phyloP scores from a whole-genome alignment of 148 eudicot species.

The Amaranthus hypochondriacus region DNA sequence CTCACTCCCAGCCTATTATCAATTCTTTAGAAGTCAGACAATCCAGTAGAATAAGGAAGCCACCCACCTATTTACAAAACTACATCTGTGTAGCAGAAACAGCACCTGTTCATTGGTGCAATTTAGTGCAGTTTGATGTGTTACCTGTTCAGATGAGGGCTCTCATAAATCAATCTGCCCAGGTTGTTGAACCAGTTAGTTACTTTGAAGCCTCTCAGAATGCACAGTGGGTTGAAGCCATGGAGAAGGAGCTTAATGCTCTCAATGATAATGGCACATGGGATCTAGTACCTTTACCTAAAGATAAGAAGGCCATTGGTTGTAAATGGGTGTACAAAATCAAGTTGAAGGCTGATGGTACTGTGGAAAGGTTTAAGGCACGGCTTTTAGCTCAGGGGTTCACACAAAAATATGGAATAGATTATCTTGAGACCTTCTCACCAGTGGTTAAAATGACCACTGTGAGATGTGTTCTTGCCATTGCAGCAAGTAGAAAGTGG shows the following conservation, averaged over 20 bases:
- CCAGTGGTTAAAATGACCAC: conserved; percentile 5
- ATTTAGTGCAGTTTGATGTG: background rate
- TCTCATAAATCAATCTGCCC: background rate
- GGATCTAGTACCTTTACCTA: background rate
- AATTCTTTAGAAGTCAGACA: background rate
- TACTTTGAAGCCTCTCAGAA: background rate
- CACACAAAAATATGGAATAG: background rate
- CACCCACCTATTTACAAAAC: background rate
- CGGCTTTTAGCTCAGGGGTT: background rate
- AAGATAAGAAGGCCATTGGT: background rate
- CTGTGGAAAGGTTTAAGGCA: background rate
- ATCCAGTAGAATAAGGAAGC: background rate
- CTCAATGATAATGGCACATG: background rate
- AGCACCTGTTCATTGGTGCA: background rate
- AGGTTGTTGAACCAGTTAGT: background rate
- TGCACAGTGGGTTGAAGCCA: conserved; percentile 3
- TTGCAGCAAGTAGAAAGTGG: too few species aligned
- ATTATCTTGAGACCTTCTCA: background rate
- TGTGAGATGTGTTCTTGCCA: too few species aligned
- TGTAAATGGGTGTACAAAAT: background rate
- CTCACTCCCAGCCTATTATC: background rate
- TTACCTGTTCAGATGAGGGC: background rate
- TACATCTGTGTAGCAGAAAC: background rate
- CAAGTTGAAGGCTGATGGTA: background rate
- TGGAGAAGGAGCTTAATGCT: background rate